phyloP scores from a whole-genome alignment of 2,329 filamentous ascomycete genomes.

The Sporothrix dimorphospora region DNA sequence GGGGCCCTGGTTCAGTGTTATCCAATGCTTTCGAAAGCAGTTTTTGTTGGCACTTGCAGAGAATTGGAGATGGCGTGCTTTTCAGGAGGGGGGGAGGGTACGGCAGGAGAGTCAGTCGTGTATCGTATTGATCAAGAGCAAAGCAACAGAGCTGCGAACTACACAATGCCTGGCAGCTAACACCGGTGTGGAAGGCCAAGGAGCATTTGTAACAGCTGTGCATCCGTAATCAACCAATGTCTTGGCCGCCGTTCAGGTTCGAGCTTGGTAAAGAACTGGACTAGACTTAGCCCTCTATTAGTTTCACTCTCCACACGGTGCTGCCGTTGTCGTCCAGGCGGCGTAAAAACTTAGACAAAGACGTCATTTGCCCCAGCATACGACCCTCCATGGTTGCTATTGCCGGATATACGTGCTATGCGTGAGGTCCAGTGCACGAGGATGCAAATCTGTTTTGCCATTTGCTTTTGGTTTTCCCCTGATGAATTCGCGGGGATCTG shows the following conservation, averaged over 20 bases:
- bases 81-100: neutral
- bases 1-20: neutral
- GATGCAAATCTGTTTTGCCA: no score
- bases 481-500: no score
- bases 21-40: neutral
- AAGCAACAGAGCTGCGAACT: no score
- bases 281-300: neutral
- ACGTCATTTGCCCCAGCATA: neutral
- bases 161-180: no score
- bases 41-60: neutral
- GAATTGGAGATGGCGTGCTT: neutral
- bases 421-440: no score
- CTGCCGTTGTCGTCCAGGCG: neutral
- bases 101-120: neutral
- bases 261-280: neutral
- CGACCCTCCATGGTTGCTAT: neutral
- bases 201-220: neutral
- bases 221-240: neutral
- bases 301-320: neutral
- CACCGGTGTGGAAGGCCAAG: neutral
- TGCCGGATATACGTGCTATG: no score
- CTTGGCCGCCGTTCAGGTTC: neutral
- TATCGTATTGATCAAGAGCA: neutral
- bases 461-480: no score
- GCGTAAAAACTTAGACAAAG: neutral